A percentile compares a stretch with the other conserved stretches of the same genome.
phyloP scores from a whole-genome alignment of 2,329 filamentous ascomycete genomes.

The Peltaster fructicola region DNA sequence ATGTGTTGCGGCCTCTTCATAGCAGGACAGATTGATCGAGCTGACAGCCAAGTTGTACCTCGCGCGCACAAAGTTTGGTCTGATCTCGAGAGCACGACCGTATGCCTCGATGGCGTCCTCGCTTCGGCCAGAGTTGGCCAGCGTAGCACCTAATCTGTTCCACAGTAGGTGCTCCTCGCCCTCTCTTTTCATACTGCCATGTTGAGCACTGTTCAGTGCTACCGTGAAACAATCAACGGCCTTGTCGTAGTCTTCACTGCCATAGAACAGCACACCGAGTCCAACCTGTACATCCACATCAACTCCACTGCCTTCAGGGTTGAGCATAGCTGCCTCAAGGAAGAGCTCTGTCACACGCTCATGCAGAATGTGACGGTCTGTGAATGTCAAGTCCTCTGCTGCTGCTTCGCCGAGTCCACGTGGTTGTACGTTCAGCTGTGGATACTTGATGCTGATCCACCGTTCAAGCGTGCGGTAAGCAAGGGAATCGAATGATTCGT shows the following conservation, averaged over 20 bases:
- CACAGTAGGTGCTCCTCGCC: constrained; percentile 85
- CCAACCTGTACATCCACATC: constrained; percentile 97
- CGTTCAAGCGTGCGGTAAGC: constrained; percentile 92
- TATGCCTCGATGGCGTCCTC: constrained; percentile 97
- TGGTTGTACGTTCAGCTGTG: constrained; percentile 55
- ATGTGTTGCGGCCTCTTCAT: constrained; percentile 81
- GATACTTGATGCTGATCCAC: constrained; percentile 93
- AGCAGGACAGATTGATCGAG: constrained; percentile 95
- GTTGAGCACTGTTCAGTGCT: constrained; percentile 70
- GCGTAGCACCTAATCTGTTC: constrained; percentile 90
- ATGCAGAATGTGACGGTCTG: constrained; percentile 76
- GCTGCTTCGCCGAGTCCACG: constrained; percentile 45
- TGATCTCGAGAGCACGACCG: constrained; percentile 73
- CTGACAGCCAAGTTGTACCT: constrained; percentile 92
- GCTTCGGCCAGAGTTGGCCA: constrained; percentile 81
- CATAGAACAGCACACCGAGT: constrained; percentile 91
- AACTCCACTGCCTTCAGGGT: constrained; percentile 84
- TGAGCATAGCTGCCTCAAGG: constrained; percentile 80
- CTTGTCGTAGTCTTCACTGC: constrained; percentile 94
- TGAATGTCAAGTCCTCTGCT: constrained; percentile 64
- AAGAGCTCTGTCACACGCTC: constrained; percentile 81
- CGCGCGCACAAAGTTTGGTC: constrained; percentile 91
- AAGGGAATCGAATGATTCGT: constrained; percentile 94
- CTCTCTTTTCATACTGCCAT: constrained; percentile 65
- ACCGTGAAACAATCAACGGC: constrained; percentile 96